Base-by-base conservation (phyloP, 352 stramenopile species). In the Globisporangium echinulatum region DNA sequence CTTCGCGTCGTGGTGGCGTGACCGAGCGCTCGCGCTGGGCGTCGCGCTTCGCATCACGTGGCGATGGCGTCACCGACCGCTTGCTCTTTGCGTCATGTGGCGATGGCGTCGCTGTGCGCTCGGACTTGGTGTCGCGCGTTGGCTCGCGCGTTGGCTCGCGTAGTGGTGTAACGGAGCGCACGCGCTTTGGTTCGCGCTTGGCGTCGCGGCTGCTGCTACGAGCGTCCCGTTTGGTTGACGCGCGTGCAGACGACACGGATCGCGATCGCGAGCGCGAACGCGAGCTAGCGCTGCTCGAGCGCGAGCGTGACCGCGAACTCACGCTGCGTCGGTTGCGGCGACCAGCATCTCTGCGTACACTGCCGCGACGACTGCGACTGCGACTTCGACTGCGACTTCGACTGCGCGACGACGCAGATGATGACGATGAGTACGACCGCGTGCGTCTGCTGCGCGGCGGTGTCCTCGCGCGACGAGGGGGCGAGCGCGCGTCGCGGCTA, bases 181-280 rank as follows among this genome's bases (percentile, higher is more conserved):
- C 25, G 7, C 39, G 33, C 50, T 51, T 57, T 39, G 39, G 33
- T 2, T 52, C 42, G 2, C 19, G 33, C n/a, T 58, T 63, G n/a
- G 43, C 3, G 37, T 62, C 39, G 0, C 5, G 7, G 25, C 25
- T 33, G 25, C 25, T 33, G 25, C 25, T 3, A 33, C 25, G 25
- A 33, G 25, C 1, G 2, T 33, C 25, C 25, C 25, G 25, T 33
- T 33, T 33, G 25, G 25, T 33, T 33, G 25, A 3, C 25, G 25
- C 25, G 25, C 25, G 25, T 33, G 25, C 25, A 33, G 25, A 33
- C 25, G 25, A 33, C 25, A 3, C 25, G 25, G 62, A 67, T 10
- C 58, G 61, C 0, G 59, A 70, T 9, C 53, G 51, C 5, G 66
- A 74, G 0, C 61, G 65, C 6, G 71, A 74, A 0, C 50, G 50